Percentiles rank a stretch among this genome's conserved stretches.
Evolutionary conservation across 2,329 filamentous ascomycete genomes (phyloP).

Genomic region (Grosmannia huntii): DNA sequence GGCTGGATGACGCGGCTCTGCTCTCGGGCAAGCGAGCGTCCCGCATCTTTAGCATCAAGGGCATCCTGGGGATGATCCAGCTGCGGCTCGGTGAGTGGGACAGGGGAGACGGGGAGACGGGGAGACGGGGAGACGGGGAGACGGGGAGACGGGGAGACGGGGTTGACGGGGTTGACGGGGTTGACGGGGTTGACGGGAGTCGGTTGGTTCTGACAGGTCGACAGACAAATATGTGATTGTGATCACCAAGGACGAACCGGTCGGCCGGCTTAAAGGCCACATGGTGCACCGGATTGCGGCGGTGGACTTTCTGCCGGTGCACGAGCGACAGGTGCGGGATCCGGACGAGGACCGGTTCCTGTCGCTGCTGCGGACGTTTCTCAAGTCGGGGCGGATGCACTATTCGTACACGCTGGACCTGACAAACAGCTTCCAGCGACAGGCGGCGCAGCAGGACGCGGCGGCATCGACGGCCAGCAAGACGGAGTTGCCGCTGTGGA

Average conservation of each 20-base stretch:
- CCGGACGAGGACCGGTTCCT: conserved; percentile 91
- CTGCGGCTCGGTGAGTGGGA: conserved; percentile 71
- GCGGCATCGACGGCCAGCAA: not conserved
- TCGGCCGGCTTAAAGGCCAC: conserved; percentile 86
- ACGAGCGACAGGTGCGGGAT: conserved; percentile 83
- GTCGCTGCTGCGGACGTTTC: conserved; percentile 62
- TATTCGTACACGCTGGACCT: conserved; percentile 96
- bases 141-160: too few species aligned
- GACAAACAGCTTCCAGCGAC: conserved; percentile 93
- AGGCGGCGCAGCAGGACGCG: conserved; percentile 60
- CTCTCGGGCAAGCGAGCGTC: conserved; percentile 58
- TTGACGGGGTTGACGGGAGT: too few species aligned
- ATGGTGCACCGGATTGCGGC: conserved; percentile 89
- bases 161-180: too few species aligned
- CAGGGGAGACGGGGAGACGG: too few species aligned
- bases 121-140: too few species aligned
- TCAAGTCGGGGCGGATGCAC: conserved; percentile 84
- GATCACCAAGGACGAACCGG: conserved; percentile 84
- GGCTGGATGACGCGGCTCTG: conserved; percentile 68
- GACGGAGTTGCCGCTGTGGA: conserved; percentile 58
- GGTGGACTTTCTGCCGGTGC: conserved; percentile 87
- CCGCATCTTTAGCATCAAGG: conserved; percentile 80
- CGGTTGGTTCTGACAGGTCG: conserved; percentile 2
- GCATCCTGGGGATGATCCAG: conserved; percentile 88
- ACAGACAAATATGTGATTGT: conserved; percentile 89